phyloP scores from a whole-genome alignment of 2,329 filamentous ascomycete genomes.

The Ophiostoma pallidulum region DNA sequence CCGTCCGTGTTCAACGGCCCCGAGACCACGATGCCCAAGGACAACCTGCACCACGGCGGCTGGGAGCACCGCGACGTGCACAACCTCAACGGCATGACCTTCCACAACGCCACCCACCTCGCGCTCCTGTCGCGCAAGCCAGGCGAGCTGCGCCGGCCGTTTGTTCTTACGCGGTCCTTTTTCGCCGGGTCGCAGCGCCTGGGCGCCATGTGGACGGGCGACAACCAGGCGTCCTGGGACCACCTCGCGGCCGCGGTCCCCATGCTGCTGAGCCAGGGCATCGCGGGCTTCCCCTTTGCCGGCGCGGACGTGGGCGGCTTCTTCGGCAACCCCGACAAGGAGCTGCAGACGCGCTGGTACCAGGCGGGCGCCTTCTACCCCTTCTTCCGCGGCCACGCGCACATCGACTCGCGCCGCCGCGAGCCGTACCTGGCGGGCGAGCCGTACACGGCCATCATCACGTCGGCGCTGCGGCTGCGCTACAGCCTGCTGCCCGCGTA shows the following conservation, averaged over 20 bases:
- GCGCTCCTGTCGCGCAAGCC: constrained; percentile 77
- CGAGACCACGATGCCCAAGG: constrained; percentile 97
- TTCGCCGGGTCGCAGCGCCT: constrained; percentile 83
- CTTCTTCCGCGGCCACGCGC: constrained; percentile 94
- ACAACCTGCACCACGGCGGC: constrained; percentile 81
- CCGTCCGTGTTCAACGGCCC: constrained; percentile 98
- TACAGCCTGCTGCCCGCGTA: constrained; percentile 86
- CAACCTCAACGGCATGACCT: constrained; percentile 91
- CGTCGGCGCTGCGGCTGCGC: constrained; percentile 75
- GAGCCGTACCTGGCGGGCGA: constrained; percentile 86
- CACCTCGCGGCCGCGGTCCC: constrained; percentile 83
- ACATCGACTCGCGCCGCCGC: constrained; percentile 88
- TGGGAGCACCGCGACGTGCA: constrained; percentile 98
- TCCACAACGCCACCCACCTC: constrained; percentile 87
- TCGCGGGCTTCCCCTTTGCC: constrained; percentile 86
- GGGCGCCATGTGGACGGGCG: constrained; percentile 97
- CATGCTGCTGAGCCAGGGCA: constrained; percentile 88
- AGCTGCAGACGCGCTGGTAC: constrained; percentile 90
- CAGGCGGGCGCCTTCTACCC: constrained; percentile 95
- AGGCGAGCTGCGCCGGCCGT: constrained; percentile 76
- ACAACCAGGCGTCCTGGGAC: constrained; percentile 89
- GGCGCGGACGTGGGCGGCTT: constrained; percentile 96
- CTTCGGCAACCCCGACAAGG: constrained; percentile 92
- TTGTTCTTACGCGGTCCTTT: constrained; percentile 87
- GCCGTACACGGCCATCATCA: constrained; percentile 78